Evolutionary conservation across 345 rosid species (phyloP).

Genomic region (Eucalyptus erythrocorys): DNA sequence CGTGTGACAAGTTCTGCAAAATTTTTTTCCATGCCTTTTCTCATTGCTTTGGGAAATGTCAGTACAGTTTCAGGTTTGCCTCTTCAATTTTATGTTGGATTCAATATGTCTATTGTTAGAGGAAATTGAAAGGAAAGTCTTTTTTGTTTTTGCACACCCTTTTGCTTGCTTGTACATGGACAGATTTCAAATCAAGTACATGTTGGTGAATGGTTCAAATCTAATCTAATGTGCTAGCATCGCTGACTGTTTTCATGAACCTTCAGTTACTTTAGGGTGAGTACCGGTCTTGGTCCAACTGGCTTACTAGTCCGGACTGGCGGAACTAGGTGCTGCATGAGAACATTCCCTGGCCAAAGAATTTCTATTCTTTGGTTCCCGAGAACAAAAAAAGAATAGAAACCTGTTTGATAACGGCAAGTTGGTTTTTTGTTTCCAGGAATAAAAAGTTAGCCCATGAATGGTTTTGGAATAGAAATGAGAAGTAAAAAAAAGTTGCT

Average conservation of each 20-base stretch:
- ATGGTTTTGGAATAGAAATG: too few relatives aligned
- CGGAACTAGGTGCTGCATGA: background rate
- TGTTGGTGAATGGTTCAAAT: background rate
- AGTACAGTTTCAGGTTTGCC: background rate
- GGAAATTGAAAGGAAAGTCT: background rate
- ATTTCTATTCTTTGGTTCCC: too few relatives aligned
- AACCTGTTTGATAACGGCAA: too few relatives aligned
- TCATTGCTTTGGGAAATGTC: background rate
- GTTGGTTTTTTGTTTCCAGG: too few relatives aligned
- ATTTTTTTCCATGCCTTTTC: background rate
- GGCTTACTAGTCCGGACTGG: background rate
- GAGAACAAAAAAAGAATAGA: too few relatives aligned
- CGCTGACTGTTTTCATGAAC: background rate
- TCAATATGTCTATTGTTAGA: background rate
- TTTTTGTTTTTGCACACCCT: background rate
- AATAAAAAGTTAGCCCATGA: too few relatives aligned
- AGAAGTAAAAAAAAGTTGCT: too few relatives aligned
- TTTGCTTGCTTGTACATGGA: background rate
- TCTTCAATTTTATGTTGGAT: background rate
- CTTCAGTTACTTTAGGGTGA: background rate
- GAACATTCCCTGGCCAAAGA: too few relatives aligned
- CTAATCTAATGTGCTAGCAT: background rate
- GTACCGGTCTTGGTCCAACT: background rate
- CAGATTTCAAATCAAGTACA: background rate
- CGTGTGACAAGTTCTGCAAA: background rate